Evolutionary conservation across 164 flowering plant species (phyloP).

Genomic region (Tinospora cordifolia): DNA sequence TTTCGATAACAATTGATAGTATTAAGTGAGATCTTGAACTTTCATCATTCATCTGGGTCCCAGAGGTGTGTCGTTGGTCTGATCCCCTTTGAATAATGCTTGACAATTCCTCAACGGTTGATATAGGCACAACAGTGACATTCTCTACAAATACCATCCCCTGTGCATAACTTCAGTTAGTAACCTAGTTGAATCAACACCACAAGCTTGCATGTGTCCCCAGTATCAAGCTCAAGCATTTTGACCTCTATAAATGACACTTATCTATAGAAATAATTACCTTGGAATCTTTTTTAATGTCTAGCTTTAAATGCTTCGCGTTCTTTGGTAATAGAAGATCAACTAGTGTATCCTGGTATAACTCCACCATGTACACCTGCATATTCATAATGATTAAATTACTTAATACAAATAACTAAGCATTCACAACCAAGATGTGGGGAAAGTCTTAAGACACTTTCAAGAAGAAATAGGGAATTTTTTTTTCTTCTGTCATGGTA

Average conservation of each 20-base stretch:
- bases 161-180: constrained; percentile 25
- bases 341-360: constrained; percentile 89
- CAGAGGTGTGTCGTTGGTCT: constrained; percentile 80
- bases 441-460: not conserved
- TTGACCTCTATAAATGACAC: not conserved
- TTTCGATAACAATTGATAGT: constrained; percentile 82
- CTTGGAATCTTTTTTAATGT: constrained; percentile 95
- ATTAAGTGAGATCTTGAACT: constrained; percentile 95
- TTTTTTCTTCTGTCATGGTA: too few species aligned
- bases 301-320: constrained; percentile 61
- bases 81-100: constrained; percentile 65
- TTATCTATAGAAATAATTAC: constrained; percentile 27
- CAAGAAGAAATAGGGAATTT: too few species aligned
- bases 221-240: not conserved
- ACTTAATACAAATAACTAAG: not conserved
- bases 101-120: constrained; percentile 70
- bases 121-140: constrained; percentile 57
- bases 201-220: not conserved
- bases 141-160: constrained; percentile 95
- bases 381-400: constrained; percentile 9
- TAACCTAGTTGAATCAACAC: constrained; percentile 6
- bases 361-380: constrained; percentile 92
- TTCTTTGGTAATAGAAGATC: constrained; percentile 81
- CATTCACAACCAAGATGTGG: not conserved
- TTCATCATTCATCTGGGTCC: constrained; percentile 95